A percentile compares a stretch with the other conserved stretches of the same genome.
Conservation (phyloP, 139 green algal genomes). For the Pleodorina starrii region DNA sequence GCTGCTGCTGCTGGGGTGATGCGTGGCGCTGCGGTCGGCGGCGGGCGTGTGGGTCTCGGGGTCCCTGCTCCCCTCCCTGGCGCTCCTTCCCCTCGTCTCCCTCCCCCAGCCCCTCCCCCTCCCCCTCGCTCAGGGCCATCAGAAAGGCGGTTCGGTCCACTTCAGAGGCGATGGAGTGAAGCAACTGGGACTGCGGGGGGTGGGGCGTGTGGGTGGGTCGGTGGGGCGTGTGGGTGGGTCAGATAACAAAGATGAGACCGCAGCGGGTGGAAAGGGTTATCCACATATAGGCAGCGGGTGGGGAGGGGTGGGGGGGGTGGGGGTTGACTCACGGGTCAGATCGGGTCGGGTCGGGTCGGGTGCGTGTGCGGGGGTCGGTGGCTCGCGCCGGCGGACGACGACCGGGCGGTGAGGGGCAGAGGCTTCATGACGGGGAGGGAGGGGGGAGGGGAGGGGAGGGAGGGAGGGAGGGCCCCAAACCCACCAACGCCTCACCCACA, state of each 20-base stretch:
- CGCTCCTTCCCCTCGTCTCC: neutral
- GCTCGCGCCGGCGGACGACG: too few relatives aligned
- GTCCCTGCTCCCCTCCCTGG: neutral
- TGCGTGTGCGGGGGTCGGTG: too few relatives aligned
- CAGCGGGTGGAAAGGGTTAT: too few relatives aligned
- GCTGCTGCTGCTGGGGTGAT: neutral
- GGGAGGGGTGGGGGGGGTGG: neutral
- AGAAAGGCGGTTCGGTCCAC: neutral
- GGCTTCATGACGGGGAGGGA: too few relatives aligned
- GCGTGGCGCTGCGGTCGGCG: too few relatives aligned
- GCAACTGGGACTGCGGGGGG: slow-evolving; percentile 4
- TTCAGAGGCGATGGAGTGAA: neutral
- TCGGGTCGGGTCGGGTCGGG: too few relatives aligned
- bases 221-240: neutral
- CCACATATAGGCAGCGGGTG: neutral
- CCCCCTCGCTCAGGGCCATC: neutral
- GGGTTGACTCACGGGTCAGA: too few relatives aligned
- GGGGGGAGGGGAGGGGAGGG: neutral
- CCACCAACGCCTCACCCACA: neutral
- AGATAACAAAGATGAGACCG: too few relatives aligned
- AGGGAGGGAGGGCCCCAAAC: neutral
- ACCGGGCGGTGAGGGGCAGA: too few relatives aligned
- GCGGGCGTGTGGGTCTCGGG: too few relatives aligned
- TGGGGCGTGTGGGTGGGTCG: neutral
- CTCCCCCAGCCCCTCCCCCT: neutral